A percentile compares a stretch with the other conserved stretches of the same genome.
phyloP scores from a whole-genome alignment of 1,284 basidiomycete genomes.

The Fistulinella cinereoalba region DNA sequence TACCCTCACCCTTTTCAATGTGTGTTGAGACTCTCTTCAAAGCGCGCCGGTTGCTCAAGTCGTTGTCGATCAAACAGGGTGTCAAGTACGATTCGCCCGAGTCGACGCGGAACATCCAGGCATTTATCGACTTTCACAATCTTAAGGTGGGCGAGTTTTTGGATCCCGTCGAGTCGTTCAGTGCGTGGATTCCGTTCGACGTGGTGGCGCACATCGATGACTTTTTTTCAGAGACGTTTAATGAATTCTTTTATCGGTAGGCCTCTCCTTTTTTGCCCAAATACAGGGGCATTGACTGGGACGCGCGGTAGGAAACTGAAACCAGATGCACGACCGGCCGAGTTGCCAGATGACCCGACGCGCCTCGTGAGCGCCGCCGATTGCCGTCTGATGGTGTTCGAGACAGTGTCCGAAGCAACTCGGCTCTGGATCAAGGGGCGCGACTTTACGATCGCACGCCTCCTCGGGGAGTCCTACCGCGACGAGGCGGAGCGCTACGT shows the following conservation, averaged over 20 bases:
- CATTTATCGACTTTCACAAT: conserved; percentile 90
- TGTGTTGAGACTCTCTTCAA: conserved; percentile 33
- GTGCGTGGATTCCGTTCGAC: too few species aligned
- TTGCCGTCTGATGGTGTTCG: conserved; percentile 93
- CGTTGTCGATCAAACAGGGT: conserved; percentile 92
- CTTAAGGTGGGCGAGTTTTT: conserved; percentile 81
- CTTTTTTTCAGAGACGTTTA: conserved; percentile 71
- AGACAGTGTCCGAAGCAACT: conserved; percentile 82
- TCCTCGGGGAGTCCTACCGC: conserved; percentile 80
- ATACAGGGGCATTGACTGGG: conserved; percentile 35
- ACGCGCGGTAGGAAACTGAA: conserved; percentile 72
- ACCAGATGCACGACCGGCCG: conserved; percentile 75
- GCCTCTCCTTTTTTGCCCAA: not conserved
- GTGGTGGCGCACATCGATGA: not conserved
- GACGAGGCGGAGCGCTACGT: conserved; percentile 65
- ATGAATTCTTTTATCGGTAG: conserved; percentile 81
- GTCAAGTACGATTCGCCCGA: conserved; percentile 87
- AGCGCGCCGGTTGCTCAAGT: conserved; percentile 69
- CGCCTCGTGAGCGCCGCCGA: conserved; percentile 88
- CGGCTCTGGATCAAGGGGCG: conserved; percentile 96
- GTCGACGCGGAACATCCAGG: conserved; percentile 80
- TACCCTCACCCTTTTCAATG: not conserved
- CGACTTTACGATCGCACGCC: conserved; percentile 78
- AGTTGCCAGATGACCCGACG: conserved; percentile 67
- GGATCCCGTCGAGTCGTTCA: conserved; percentile 82